phyloP scores from a whole-genome alignment of 441 rosid species.

The Mallotus japonicus region DNA sequence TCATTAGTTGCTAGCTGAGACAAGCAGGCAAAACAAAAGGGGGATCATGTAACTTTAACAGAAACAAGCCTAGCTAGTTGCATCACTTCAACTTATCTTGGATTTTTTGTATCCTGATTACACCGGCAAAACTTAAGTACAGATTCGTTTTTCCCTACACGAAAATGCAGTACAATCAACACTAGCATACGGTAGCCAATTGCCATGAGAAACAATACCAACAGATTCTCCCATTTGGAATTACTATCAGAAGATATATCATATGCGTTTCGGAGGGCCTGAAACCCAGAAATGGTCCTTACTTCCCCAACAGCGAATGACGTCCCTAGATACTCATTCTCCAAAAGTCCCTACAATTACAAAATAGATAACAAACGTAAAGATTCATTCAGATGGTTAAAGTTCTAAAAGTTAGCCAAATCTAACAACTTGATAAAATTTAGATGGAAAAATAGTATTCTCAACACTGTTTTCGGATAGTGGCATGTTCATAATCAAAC shows the following conservation, averaged over 20 bases:
- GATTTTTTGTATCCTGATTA: constrained; percentile 44
- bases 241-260: constrained; percentile 68
- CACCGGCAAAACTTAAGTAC: constrained; percentile 39
- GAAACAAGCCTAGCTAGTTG: constrained; percentile 11
- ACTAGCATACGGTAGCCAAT: constrained; percentile 66
- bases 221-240: constrained; percentile 86
- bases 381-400: neutral
- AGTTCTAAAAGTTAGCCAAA: neutral
- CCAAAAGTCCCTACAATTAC: constrained; percentile 70
- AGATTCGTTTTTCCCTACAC: constrained; percentile 51
- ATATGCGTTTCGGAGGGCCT: constrained; percentile 70
- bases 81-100: constrained; percentile 41
- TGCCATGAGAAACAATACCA: constrained; percentile 78
- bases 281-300: constrained; percentile 79
- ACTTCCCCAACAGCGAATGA: constrained; percentile 91
- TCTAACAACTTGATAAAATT: neutral
- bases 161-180: constrained; percentile 59
- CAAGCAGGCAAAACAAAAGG: constrained; percentile 14
- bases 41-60: constrained; percentile 10
- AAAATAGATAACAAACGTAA: constrained; percentile 3
- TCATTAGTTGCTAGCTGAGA: constrained; percentile 1
- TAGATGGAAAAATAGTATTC: neutral
- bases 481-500: neutral
- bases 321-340: constrained; percentile 85
- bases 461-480: too few relatives aligned